A percentile compares a stretch with the other conserved stretches of the same genome.
phyloP scores from a whole-genome alignment of 495 filamentous ascomycete species.

The Jackrogersella multiformis region DNA sequence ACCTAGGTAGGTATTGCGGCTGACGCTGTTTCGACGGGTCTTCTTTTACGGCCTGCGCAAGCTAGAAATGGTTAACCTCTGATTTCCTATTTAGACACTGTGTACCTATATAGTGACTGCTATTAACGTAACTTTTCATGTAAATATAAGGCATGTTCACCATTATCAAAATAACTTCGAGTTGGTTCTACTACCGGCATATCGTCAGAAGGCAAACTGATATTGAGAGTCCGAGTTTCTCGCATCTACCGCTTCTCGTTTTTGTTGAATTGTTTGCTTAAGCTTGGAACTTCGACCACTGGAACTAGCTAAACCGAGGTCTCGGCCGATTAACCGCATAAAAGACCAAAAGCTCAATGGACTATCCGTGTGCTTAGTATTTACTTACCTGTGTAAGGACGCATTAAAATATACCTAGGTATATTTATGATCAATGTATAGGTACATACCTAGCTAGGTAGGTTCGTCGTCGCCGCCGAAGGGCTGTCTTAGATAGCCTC shows the following conservation, averaged over 20 bases:
- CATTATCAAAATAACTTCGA: neutral
- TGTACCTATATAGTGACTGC: no score
- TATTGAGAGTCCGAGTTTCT: neutral
- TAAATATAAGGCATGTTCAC: neutral
- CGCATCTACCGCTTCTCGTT: neutral
- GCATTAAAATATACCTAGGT: neutral
- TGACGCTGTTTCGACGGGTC: conserved; percentile 19
- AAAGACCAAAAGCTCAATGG: neutral
- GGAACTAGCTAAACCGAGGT: neutral
- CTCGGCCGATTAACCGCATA: neutral
- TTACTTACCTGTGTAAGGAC: no score
- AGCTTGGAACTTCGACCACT: neutral
- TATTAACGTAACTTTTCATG: conserved; percentile 2
- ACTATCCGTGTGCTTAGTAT: neutral
- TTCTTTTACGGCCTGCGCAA: conserved; percentile 32
- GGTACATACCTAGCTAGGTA: no score
- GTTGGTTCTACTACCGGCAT: neutral
- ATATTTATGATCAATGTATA: no score
- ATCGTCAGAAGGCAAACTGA: neutral
- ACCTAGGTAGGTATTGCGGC: neutral
- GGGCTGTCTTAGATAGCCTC: conserved; percentile 3
- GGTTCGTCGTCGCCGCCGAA: no score
- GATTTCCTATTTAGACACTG: conserved; percentile 9
- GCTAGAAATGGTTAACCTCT: conserved; percentile 23
- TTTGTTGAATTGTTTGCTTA: conserved; percentile 13